Percentiles rank a stretch among this genome's conserved stretches.
phyloP scores from a whole-genome alignment of 768 basidiomycete species.

The Rhodotorula graminis region DNA sequence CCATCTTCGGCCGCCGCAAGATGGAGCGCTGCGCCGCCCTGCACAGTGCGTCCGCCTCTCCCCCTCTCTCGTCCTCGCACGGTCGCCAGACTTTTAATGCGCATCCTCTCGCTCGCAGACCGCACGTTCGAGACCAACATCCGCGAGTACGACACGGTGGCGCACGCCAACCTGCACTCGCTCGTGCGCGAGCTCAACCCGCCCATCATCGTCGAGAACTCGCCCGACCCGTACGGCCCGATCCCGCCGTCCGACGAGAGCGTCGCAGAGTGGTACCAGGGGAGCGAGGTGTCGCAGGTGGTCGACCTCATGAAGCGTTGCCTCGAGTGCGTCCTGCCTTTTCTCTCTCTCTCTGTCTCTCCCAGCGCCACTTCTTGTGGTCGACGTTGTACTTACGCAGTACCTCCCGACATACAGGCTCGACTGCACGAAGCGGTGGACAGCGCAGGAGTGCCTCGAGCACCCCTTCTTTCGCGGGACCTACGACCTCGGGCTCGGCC shows the following conservation, averaged over 20 bases:
- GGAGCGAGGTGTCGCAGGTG: conserved; percentile 58
- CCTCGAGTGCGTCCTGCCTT: conserved; percentile 65
- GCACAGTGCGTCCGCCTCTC: conserved; percentile 62
- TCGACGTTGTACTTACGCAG: not conserved
- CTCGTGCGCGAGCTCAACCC: conserved; percentile 78
- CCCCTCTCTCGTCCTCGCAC: too few relatives aligned
- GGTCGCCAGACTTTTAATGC: too few relatives aligned
- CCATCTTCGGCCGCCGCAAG: conserved; percentile 71
- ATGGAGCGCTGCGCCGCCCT: conserved; percentile 82
- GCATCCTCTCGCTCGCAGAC: conserved; percentile 49
- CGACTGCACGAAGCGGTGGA: conserved; percentile 72
- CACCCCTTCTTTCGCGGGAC: conserved; percentile 65
- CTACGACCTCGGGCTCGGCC: conserved; percentile 31
- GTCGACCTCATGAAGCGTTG: conserved; percentile 70
- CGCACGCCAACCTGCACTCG: conserved; percentile 61
- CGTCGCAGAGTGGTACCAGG: conserved; percentile 44
- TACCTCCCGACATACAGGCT: conserved; percentile 42
- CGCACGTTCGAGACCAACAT: conserved; percentile 87
- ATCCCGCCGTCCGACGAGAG: conserved; percentile 32
- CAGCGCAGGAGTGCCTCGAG: conserved; percentile 67
- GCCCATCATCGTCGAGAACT: conserved; percentile 50
- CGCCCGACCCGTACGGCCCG: conserved; percentile 51
- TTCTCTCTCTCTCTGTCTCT: not conserved
- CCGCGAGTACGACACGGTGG: conserved; percentile 64
- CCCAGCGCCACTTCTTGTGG: too few relatives aligned